phyloP scores from a whole-genome alignment of 768 basidiomycete species.

The Auricularia sp. region DNA sequence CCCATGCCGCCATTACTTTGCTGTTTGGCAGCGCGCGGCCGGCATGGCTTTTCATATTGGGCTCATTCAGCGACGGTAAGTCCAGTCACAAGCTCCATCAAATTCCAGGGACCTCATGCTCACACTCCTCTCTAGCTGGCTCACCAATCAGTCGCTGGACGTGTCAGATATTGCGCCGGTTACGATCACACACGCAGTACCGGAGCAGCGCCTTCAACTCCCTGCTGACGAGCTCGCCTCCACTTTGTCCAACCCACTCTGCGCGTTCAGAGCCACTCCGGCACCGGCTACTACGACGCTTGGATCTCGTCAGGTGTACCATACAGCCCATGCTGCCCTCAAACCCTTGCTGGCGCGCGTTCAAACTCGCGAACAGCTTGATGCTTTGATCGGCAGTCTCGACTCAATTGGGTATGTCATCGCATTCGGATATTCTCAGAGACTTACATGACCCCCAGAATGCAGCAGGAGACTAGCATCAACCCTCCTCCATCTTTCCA shows the following conservation, averaged over 20 bases:
- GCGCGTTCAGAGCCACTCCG: neutral
- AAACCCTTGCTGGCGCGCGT: slow-evolving; percentile 15
- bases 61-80: slow-evolving; percentile 18
- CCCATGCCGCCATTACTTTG: slow-evolving; percentile 26
- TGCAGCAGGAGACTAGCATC: neutral
- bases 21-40: slow-evolving; percentile 13
- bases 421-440: neutral
- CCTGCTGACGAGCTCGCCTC: neutral
- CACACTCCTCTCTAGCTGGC: neutral
- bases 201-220: neutral
- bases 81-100: neutral
- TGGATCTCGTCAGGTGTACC: slow-evolving; percentile 15
- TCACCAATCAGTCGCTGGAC: neutral
- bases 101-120: neutral
- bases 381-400: slow-evolving; percentile 9
- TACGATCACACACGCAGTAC: neutral
- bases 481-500: neutral
- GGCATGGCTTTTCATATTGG: slow-evolving; percentile 21
- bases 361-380: slow-evolving; percentile 22
- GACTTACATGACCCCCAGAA: neutral
- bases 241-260: slow-evolving; percentile 5
- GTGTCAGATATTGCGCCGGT: neutral
- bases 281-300: slow-evolving; percentile 17
- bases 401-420: neutral
- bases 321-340: slow-evolving; percentile 18